Conservation (phyloP, 352 stramenopile genomes). For the Phytophthora boehmeriae region DNA sequence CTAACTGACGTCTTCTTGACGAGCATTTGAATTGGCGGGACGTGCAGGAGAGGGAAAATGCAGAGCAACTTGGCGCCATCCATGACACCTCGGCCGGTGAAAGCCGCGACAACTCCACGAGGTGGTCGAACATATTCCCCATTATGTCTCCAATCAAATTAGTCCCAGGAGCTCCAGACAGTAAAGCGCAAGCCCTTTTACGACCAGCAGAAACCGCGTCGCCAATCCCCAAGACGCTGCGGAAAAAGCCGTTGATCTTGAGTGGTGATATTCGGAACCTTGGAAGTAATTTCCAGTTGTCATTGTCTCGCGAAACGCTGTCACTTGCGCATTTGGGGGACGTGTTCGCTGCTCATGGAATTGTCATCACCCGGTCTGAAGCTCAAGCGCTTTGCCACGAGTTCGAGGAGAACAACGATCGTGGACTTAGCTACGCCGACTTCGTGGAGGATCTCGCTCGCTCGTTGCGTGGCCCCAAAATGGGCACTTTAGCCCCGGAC, state of each 20-base stretch:
- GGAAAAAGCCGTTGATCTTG: conserved; percentile 71
- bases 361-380: conserved; percentile 57
- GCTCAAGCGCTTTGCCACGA: conserved; percentile 68
- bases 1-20: conserved; percentile 13
- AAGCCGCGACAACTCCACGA: conserved; percentile 35
- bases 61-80: conserved; percentile 61
- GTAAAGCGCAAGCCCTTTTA: conserved; percentile 21
- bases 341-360: conserved; percentile 55
- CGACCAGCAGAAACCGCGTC: conserved; percentile 39
- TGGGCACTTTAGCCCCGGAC: conserved; percentile 12
- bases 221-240: conserved; percentile 24
- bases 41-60: conserved; percentile 17
- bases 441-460: conserved; percentile 72
- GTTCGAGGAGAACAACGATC: conserved; percentile 84
- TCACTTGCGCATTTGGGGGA: conserved; percentile 49
- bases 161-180: conserved; percentile 2
- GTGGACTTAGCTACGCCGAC: conserved; percentile 49
- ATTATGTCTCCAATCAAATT: conserved; percentile 59
- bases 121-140: conserved; percentile 55
- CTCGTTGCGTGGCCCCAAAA: conserved; percentile 41
- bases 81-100: conserved; percentile 65
- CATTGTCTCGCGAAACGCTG: conserved; percentile 47
- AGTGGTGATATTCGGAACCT: conserved; percentile 78
- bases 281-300: conserved; percentile 67
- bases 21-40: neutral